phyloP scores from a whole-genome alignment of 371 early-diverging fungal species.

The Funneliformis caledonium region DNA sequence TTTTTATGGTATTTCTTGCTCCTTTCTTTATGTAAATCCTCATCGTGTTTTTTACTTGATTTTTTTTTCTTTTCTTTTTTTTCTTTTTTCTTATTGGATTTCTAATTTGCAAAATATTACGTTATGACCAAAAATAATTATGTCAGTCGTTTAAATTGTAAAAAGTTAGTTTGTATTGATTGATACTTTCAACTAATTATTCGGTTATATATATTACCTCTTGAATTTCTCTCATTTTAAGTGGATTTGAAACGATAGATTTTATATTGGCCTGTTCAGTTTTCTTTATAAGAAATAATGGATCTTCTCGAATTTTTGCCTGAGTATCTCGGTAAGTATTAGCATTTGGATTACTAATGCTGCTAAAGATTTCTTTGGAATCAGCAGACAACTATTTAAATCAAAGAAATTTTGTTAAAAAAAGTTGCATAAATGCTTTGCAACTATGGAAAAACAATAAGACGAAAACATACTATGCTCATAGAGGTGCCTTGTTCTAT shows the following conservation, averaged over 20 bases:
- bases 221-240: conserved; percentile 33
- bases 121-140: no score
- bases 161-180: background rate
- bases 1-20: background rate
- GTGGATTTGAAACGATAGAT: conserved; percentile 30
- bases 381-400: conserved; percentile 43
- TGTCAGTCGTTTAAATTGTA: no score
- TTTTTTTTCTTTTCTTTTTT: conserved; percentile 16
- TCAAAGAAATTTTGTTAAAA: background rate
- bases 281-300: conserved; percentile 83
- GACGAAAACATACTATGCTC: conserved; percentile 48
- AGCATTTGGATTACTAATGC: conserved; percentile 63
- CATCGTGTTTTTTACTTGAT: background rate
- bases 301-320: conserved; percentile 92
- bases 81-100: conserved; percentile 8
- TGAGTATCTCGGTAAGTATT: conserved; percentile 82
- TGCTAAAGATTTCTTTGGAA: conserved; percentile 40
- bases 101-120: no score
- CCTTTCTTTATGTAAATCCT: background rate
- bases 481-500: conserved; percentile 55
- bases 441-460: background rate
- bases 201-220: background rate
- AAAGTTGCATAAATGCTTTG: background rate
- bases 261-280: conserved; percentile 85
- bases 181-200: background rate